Evolutionary conservation across 495 filamentous ascomycete species (phyloP), one percentile per base, ranked within the genome.

Genomic region (Talaromyces stipitatus): DNA sequence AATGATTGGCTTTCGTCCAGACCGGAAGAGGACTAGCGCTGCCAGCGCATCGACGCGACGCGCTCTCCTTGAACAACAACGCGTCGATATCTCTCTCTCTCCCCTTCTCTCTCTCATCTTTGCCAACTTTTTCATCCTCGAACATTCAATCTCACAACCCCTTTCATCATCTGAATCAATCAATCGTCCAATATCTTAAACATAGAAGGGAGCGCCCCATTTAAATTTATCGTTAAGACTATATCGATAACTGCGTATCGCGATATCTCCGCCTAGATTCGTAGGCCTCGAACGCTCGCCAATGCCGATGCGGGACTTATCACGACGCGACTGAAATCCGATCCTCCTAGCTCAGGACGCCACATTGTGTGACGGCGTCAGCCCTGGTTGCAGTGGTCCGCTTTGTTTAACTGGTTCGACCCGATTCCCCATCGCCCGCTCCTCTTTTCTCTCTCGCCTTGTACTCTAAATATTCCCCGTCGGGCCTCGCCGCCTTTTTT

Each of bases 91-190:
- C 50, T 33, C 18, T n/a, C 50, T 53, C 11, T n/a, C 23, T n/a
- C 27, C 58, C 38, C 47, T 65, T 57, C 58, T 59, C 62, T 43
- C 48, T 61, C 59, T 50, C 52, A 41, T 22, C 33, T 54, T 24
- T 38, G 54, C 60, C 58, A 54, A 46, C 36, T 48, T 36, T 27
- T 58, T 51, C 41, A 36, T 60, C 38, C 29, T 50, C 38, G n/a
- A n/a, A n/a, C 29, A 32, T n/a, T 24, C n/a, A 23, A 54, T 54
- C 23, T 54, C 32, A n/a, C 24, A 16, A 18, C 24, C 45, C 45
- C 45, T 23, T 48, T 18, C n/a, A 18, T 41, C 36, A 2, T 41
- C 32, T 36, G 12, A 36, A 16, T 41, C 36, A 41, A 18, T 20
- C 36, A 41, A 18, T 41, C 36, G 16, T 36, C 32, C 1, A 6